Conservation (phyloP, 805 yeast species). For the Spencermartinsiella europaea region DNA sequence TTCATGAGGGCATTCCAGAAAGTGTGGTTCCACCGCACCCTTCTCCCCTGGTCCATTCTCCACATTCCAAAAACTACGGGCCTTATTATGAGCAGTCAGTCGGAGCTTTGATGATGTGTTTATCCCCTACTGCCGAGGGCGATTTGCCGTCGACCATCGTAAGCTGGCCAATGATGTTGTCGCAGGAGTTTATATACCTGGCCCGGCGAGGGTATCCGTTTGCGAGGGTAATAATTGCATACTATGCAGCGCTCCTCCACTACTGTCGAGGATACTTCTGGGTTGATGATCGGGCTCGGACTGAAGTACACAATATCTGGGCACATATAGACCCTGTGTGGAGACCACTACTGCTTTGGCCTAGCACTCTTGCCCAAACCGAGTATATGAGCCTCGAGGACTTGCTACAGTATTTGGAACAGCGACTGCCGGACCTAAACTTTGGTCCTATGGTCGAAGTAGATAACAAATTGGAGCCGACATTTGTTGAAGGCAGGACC, state of each 20-base stretch:
- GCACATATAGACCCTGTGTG: conserved; percentile 10
- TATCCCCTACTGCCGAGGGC: background rate
- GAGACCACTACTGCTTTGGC: conserved; percentile 11
- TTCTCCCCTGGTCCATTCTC: background rate
- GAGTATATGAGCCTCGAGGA: background rate
- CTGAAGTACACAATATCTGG: conserved; percentile 9
- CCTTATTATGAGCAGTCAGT: background rate
- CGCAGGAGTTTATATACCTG: conserved; percentile 14
- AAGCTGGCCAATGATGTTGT: conserved; percentile 14
- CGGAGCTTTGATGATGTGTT: background rate
- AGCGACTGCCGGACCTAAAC: background rate
- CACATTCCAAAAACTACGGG: background rate
- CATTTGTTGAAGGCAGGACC: background rate
- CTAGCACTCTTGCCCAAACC: conserved; percentile 4
- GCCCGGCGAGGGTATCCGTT: conserved; percentile 11
- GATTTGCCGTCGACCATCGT: background rate
- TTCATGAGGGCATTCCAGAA: background rate
- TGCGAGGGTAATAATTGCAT: conserved; percentile 12
- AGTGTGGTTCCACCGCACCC: background rate
- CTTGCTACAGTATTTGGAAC: background rate
- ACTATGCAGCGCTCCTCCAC: conserved; percentile 14
- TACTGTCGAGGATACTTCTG: conserved; percentile 12
- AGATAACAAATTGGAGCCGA: background rate
- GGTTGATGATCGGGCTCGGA: conserved; percentile 13
- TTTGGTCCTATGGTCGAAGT: background rate